Base-by-base conservation (phyloP, 495 filamentous ascomycete species). In the Hyaloscypha finlandica region DNA sequence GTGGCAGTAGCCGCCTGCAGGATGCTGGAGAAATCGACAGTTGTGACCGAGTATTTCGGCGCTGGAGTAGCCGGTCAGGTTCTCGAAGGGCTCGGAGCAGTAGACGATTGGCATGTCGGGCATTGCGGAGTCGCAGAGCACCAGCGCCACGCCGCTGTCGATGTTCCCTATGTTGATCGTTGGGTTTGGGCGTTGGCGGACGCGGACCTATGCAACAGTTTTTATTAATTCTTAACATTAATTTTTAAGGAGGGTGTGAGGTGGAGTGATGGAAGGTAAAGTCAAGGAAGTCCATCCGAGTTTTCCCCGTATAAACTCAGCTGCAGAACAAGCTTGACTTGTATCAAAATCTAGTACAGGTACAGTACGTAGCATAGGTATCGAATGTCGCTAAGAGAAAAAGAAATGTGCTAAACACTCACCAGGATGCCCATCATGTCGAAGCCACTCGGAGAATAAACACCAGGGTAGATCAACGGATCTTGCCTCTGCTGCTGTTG, bases 11-110 rank as follows among this genome's bases (percentile, higher is more conserved):
- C 76, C 4, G 63, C 76, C 19, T 6, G 32, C 32, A 5, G 81
- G 81, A 8, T 78, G 72, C 71, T 85, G 83, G 25, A 85, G 68
- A 62, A 85, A 84, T n/a, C 83, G 82, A 61, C 82, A 85, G 72
- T 85, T 85, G 20, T 69, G 62, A 0, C 81, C 81, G n/a, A 81
- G 37, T 11, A 80, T 74, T 64, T 85, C 81, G 37, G 56, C 30
- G 3, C 48, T 51, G 4, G 73, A 57, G 67, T 85, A 85, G 6
- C 82, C 82, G 0, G 82, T 83, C 61, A 85, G 70, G 16, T 74
- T 58, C 39, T 68, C 65, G 73, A 83, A 85, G 4, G 77, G 42
- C 5, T 78, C 75, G 16, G 81, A 81, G 12, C 77, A 79, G 64
- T 85, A 85, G 20, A 85, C 74, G 56, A 85, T 79, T 32, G 83